A percentile compares a stretch with the other conserved stretches of the same genome.
Conservation (phyloP, 345 rosid species). For the Populus pruinosa region DNA sequence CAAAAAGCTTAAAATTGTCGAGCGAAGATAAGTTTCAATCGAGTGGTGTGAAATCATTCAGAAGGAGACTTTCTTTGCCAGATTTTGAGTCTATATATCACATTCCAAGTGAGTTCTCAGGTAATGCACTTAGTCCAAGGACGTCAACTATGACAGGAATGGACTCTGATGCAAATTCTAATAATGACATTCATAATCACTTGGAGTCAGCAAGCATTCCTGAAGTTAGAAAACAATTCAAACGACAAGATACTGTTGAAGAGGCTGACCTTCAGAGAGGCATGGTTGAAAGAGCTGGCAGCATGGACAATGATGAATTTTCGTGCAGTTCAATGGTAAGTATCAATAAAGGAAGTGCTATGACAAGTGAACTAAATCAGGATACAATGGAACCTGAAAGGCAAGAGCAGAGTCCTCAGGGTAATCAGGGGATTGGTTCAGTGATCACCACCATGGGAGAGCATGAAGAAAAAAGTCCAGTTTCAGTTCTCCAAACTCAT, state of each 20-base stretch:
- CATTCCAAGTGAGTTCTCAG: conserved; percentile 43
- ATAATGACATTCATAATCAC: neutral
- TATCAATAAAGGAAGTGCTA: conserved; percentile 13
- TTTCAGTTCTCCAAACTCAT: conserved; percentile 20
- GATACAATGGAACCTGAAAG: conserved; percentile 15
- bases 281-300: conserved; percentile 9
- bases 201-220: conserved; percentile 10
- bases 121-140: conserved; percentile 23
- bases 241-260: conserved; percentile 22
- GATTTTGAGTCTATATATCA: conserved; percentile 62
- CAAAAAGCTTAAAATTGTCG: conserved; percentile 60
- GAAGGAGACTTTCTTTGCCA: conserved; percentile 74
- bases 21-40: conserved; percentile 39
- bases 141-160: conserved; percentile 15
- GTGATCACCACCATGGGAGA: conserved; percentile 12
- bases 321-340: conserved; percentile 8
- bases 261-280: conserved; percentile 22
- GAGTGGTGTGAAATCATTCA: conserved; percentile 43
- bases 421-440: conserved; percentile 29
- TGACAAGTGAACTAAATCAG: conserved; percentile 10
- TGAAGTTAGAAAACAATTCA: conserved; percentile 21
- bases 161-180: neutral
- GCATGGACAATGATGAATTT: neutral
- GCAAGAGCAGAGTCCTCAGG: conserved; percentile 6
- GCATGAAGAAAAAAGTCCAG: conserved; percentile 22